Base-by-base conservation (phyloP, 2,329 filamentous ascomycete species). In the Hymenoscyphus fraxineus region DNA sequence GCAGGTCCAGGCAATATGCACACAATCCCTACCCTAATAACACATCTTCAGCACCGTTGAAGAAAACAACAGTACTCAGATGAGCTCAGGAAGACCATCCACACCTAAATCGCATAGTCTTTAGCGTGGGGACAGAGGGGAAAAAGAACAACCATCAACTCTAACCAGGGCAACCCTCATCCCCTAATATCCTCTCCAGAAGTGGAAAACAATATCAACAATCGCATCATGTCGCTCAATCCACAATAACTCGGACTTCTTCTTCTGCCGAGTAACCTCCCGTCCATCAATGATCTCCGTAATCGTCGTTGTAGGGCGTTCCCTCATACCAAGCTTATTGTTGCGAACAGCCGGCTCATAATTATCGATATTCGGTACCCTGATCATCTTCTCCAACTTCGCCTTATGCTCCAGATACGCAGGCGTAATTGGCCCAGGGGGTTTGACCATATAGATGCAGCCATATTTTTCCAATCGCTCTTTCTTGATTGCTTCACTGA, bases 401-500 rank as follows among this genome's bases (percentile, higher is more conserved):
- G 19, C 22, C 5, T n/a, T 51, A 10, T 22, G 4, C 44, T 51
- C 44, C n/a, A 10, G 6, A n/a, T 22, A 22, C 44, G 6, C n/a
- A 19, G 15, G n/a, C 15, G 9, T 51, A n/a, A 10, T 51, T n/a
- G 12, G 12, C 9, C n/a, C 22, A 7, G 19, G n/a, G n/a, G 22
- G 22, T 22, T 51, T 51, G 4, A 51, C n/a, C 19, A 64, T 61
- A 47, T 61, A 40, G 40, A 63, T 35, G 31, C 41, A 40, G 38
- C 54, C 63, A 10, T 61, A 58, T 19, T 56, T 59, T 16, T 31
- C 61, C 15, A 27, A 12, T 44, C 61, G 31, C 27, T 56, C 61
- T 19, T 39, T 41, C 10, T 59, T 58, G 15, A 57, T 59, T 41
- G 58, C 31, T 31, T 64, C 61, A 12, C 58, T 66, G 10, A 66